Evolutionary conservation across 306 rosid species (phyloP).

Genomic region (Vachellia collinsii): DNA sequence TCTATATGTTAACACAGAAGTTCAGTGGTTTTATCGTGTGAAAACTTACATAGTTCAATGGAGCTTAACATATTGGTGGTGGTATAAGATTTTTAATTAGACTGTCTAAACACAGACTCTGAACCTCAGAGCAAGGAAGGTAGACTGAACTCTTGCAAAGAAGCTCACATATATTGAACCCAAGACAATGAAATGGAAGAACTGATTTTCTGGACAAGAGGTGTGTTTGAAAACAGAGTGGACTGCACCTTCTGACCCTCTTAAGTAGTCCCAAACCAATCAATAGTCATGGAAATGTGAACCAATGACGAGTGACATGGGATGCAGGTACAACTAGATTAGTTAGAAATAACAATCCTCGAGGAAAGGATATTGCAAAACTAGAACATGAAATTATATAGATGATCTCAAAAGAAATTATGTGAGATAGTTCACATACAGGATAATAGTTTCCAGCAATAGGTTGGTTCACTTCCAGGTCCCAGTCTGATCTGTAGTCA

Average conservation of each 20-base stretch:
- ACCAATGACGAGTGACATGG: background rate
- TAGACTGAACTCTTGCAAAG: background rate
- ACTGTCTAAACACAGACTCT: background rate
- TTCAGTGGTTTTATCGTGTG: background rate
- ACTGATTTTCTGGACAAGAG: too few relatives aligned
- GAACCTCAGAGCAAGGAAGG: background rate
- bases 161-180: too few relatives aligned
- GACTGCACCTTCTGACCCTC: too few relatives aligned
- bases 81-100: background rate
- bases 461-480: slow-evolving; percentile 81
- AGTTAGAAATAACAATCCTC: slow-evolving; percentile 21
- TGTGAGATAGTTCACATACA: slow-evolving; percentile 46
- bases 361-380: slow-evolving; percentile 22
- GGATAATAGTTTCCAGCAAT: slow-evolving; percentile 93
- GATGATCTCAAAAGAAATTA: slow-evolving; percentile 26
- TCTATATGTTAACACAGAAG: background rate
- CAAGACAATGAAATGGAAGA: too few relatives aligned
- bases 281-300: too few relatives aligned
- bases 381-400: slow-evolving; percentile 8
- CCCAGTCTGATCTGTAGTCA: slow-evolving; percentile 82
- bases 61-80: background rate
- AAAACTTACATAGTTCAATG: background rate
- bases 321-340: slow-evolving; percentile 27
- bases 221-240: too few relatives aligned
- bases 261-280: too few relatives aligned